Conservation (phyloP, 805 yeast species). For the Wickerhamiella allomyrinae region DNA sequence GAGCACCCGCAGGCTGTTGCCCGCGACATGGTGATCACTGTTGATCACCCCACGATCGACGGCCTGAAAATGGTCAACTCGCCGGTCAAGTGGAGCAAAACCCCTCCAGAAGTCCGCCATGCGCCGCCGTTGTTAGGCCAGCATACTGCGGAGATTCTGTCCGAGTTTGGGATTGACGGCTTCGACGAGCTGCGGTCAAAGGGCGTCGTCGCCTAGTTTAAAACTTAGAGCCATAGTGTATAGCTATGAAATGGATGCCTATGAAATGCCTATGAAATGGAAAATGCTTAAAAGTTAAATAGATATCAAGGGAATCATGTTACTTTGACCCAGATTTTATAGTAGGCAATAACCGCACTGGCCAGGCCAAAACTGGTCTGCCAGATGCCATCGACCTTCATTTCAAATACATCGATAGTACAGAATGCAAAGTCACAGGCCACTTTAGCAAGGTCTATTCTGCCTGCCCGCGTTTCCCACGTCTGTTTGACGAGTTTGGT, state of each 20-base stretch:
- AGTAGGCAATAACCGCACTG: conserved; percentile 16
- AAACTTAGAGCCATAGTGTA: background rate
- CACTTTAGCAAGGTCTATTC: conserved; percentile 15
- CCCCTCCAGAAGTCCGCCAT: conserved; percentile 23
- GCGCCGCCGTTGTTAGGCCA: conserved; percentile 30
- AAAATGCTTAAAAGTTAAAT: background rate
- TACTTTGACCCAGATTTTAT: conserved; percentile 10
- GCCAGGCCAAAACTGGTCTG: conserved; percentile 18
- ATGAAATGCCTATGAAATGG: too few relatives aligned
- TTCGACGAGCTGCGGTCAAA: conserved; percentile 17
- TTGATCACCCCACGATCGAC: conserved; percentile 27
- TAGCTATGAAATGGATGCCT: background rate
- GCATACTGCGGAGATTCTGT: conserved; percentile 25
- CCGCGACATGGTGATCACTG: conserved; percentile 25
- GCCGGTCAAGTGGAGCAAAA: conserved; percentile 28
- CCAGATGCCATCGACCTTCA: conserved; percentile 10
- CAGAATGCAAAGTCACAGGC: conserved; percentile 20
- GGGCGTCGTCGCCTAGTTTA: conserved; percentile 18
- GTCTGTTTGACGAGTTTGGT: background rate
- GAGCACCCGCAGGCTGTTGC: conserved; percentile 27
- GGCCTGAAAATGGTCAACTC: conserved; percentile 25
- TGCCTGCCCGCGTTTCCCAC: conserved; percentile 5
- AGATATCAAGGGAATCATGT: background rate
- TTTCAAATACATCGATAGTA: conserved; percentile 18
- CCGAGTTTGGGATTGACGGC: conserved; percentile 16